These are phyloP conservation scores for Cladorrhinum samala DNA, from an alignment of 495 filamentous ascomycete genomes.

Conservation along the genomic window DNA sequence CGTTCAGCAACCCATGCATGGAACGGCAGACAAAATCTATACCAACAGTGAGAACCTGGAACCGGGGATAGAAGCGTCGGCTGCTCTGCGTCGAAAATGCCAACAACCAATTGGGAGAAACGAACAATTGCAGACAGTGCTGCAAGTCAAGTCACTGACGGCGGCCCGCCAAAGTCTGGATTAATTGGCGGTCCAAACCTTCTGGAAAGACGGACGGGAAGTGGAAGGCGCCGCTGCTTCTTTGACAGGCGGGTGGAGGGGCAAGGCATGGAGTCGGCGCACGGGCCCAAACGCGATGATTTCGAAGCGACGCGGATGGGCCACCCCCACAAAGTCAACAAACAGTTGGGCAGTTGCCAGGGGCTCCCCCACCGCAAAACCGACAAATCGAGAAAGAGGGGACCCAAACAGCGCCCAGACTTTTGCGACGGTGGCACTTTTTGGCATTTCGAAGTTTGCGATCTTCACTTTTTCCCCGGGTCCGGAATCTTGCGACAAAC, in stretches of 20 bases:
- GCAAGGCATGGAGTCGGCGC: constrained; percentile 10
- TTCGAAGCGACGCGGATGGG: constrained; percentile 10
- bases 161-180: not conserved
- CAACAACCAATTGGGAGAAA: constrained; percentile 6
- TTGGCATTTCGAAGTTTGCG: too few relatives aligned
- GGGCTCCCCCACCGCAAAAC: constrained; percentile 20
- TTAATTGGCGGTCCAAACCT: not conserved
- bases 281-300: constrained; percentile 22
- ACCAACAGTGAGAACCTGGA: too few relatives aligned
- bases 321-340: constrained; percentile 25
- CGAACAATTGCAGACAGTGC: not conserved
- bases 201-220: not conserved
- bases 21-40: not conserved
- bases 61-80: too few relatives aligned
- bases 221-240: not conserved
- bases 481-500: not conserved
- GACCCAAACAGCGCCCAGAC: not conserved
- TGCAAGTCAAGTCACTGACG: not conserved
- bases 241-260: constrained; percentile 14
- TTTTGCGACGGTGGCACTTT: too few relatives aligned
- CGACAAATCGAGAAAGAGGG: constrained; percentile 13
- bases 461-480: too few relatives aligned
- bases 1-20: not conserved
- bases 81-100: too few relatives aligned
- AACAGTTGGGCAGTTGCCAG: constrained; percentile 41